A percentile compares a stretch with the other conserved stretches of the same genome.
phyloP scores from a whole-genome alignment of 2,329 filamentous ascomycete species.

The Alternaria longipes region DNA sequence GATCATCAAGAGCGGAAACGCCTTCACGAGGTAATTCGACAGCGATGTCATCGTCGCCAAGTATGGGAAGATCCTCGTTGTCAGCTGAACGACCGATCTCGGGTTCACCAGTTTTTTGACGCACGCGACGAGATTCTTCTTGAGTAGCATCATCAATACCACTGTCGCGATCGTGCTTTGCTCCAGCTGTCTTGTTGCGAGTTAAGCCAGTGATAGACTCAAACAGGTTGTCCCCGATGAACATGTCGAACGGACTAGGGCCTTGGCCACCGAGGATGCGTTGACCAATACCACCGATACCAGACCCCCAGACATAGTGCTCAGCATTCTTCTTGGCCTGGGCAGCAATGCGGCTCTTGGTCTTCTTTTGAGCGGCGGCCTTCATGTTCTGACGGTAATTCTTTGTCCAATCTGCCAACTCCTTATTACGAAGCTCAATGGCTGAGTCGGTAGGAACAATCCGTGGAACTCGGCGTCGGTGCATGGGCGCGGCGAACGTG shows the following conservation, averaged over 20 bases:
- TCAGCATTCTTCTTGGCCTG: constrained; percentile 70
- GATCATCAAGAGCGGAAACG: constrained; percentile 71
- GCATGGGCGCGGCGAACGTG: constrained; percentile 53
- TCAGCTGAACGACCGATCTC: constrained; percentile 51
- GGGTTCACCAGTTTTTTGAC: constrained; percentile 42
- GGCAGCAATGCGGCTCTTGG: constrained; percentile 51
- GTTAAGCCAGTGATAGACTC: constrained; percentile 56
- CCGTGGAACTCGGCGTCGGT: constrained; percentile 51
- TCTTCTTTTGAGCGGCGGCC: constrained; percentile 56
- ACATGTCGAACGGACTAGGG: constrained; percentile 64
- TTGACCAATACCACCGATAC: constrained; percentile 62
- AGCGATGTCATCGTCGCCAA: constrained; percentile 65
- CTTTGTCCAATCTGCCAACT: constrained; percentile 65
- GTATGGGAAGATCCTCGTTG: constrained; percentile 41
- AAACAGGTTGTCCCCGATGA: constrained; percentile 66
- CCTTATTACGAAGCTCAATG: constrained; percentile 64
- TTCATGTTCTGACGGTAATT: constrained; percentile 70
- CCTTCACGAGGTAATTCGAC: constrained; percentile 77
- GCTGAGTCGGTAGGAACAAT: constrained; percentile 58
- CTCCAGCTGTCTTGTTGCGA: constrained; percentile 31
- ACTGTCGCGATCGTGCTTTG: constrained; percentile 48
- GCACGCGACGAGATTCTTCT: constrained; percentile 45
- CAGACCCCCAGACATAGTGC: constrained; percentile 67
- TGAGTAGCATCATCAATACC: constrained; percentile 48
- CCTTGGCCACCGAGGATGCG: constrained; percentile 33